A percentile compares a stretch with the other conserved stretches of the same genome.
phyloP scores from a whole-genome alignment of 176 grass and related monocot species.

The Bromus sterilis region DNA sequence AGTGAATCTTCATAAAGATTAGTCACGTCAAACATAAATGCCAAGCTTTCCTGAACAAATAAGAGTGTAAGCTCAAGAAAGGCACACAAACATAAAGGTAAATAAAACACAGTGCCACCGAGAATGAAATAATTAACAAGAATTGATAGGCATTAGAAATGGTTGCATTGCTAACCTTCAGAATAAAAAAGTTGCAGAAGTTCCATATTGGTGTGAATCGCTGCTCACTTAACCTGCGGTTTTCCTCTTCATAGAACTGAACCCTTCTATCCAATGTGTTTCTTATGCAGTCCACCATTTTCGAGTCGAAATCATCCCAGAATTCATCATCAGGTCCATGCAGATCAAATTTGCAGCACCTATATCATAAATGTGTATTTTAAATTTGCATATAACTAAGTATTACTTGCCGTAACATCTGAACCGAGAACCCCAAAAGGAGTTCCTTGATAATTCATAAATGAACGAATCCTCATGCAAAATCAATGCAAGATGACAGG shows the following conservation, averaged over 20 bases:
- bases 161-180: slow-evolving; percentile 50
- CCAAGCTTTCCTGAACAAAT: slow-evolving; percentile 87
- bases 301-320: slow-evolving; percentile 93
- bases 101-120: background rate
- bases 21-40: slow-evolving; percentile 98
- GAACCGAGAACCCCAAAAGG: background rate
- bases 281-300: slow-evolving; percentile 88
- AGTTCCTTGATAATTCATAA: slow-evolving; percentile 8
- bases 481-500: background rate
- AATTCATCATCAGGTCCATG: slow-evolving; percentile 76
- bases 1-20: slow-evolving; percentile 97
- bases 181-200: slow-evolving; percentile 99
- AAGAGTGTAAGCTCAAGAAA: background rate
- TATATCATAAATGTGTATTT: slow-evolving; percentile 27
- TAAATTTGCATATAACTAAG: background rate
- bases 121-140: slow-evolving; percentile 15
- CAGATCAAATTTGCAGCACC: slow-evolving; percentile 97
- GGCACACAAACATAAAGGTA: background rate
- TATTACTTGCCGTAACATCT: background rate
- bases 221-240: slow-evolving; percentile 89
- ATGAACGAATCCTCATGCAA: background rate
- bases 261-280: slow-evolving; percentile 88
- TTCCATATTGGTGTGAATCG: slow-evolving; percentile 90
- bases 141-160: background rate
- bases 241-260: slow-evolving; percentile 98